Base-by-base conservation (phyloP, 345 rosid species). In the Eucalyptus cloeziana region DNA sequence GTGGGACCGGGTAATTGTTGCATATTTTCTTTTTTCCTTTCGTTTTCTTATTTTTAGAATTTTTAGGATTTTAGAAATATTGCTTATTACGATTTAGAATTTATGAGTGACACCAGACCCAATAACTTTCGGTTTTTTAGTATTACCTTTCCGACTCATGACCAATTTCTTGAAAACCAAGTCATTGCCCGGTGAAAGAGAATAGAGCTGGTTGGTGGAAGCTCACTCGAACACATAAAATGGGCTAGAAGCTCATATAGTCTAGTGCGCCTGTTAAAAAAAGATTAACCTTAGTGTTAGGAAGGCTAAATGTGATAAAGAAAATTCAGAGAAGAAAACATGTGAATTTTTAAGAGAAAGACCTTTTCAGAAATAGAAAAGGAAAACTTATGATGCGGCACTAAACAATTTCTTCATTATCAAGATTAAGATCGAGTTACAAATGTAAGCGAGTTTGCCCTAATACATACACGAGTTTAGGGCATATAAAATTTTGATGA, bases 401-500 rank as follows among this genome's bases (percentile, higher is more conserved):
- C 25, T 9, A 19, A 17, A 9, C 12, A 9, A 33, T 64, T n/a
- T 64, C 37, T 64, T 64, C 33, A 7, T 69, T 69, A 16, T 33
- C 44, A 33, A 17, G 6, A 69, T 33, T 37, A 33, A 40, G 21
- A 33, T 69, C 0, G 1, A 69, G 19, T 64, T 64, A 64, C 10
- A 4, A 14, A n/a, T 64, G 21, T n/a, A n/a, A 64, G 76, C 3
- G 3, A n/a, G 40, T 33, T 69, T 69, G 13, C 25, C 44, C 44
- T 40, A 33, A 17, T 33, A 69, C 5, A 33, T 17, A 17, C 0
- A 0, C 0, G 44, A 33, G 13, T 69, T 33, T 69, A 69, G 12
- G 43, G 44, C 37, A 16, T 67, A 8, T 69, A 31, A 5, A 33
- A 6, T 33, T 69, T 17, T 5, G 44, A 69, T 33, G 22, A 17